Conservation (phyloP, 2,329 filamentous ascomycete species). For the Monosporascus sp. region DNA sequence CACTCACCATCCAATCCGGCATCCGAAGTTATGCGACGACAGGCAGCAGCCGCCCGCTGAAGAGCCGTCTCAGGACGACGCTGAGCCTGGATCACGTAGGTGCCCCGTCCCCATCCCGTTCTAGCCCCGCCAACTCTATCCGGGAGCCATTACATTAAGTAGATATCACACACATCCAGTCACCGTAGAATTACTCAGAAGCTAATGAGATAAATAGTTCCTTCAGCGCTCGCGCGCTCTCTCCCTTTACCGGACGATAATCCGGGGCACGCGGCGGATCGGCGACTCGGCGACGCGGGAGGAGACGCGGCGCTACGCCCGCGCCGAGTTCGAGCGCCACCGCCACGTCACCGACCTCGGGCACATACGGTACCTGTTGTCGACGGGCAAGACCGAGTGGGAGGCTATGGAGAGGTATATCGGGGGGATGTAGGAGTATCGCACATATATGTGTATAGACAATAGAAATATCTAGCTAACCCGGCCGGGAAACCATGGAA, state of each 20-base stretch:
- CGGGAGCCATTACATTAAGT: not conserved
- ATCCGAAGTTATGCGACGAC: slow-evolving; percentile 33
- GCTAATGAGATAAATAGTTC: slow-evolving; percentile 38
- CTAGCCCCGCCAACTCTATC: not conserved
- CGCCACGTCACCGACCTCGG: slow-evolving; percentile 47
- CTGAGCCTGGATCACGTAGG: slow-evolving; percentile 56
- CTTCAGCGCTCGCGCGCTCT: slow-evolving; percentile 51
- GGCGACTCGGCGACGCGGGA: slow-evolving; percentile 41
- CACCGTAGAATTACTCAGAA: not conserved
- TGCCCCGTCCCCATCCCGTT: slow-evolving; percentile 3
- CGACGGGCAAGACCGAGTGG: slow-evolving; percentile 62
- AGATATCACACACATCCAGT: not conserved
- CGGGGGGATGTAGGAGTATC: slow-evolving; percentile 34
- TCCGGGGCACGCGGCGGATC: slow-evolving; percentile 50
- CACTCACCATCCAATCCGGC: not conserved
- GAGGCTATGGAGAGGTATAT: slow-evolving; percentile 56
- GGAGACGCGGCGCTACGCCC: slow-evolving; percentile 53
- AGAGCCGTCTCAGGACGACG: slow-evolving; percentile 34
- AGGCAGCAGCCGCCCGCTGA: slow-evolving; percentile 11
- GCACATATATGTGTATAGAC: too few relatives aligned
- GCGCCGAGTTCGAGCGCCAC: slow-evolving; percentile 57
- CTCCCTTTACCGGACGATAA: slow-evolving; percentile 51
- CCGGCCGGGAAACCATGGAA: not conserved
- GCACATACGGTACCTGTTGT: slow-evolving; percentile 58
- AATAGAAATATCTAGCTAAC: not conserved